Conservation (phyloP, 1,284 basidiomycete species). For the Wallemia hederae region DNA sequence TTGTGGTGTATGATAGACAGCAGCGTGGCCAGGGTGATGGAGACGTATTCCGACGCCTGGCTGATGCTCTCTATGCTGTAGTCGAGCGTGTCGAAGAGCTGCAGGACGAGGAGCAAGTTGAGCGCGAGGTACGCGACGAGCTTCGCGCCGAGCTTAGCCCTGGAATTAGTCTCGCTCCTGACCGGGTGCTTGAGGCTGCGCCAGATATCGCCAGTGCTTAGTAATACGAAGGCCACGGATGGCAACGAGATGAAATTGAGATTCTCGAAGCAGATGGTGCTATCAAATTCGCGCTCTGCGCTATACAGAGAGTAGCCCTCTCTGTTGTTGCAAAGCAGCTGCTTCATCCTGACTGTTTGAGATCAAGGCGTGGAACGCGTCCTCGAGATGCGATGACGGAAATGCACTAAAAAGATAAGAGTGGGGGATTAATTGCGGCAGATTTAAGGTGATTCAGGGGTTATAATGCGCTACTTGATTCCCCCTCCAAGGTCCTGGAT, state of each 20-base stretch:
- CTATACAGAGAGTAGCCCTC: slow-evolving; percentile 41
- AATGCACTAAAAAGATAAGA: too few relatives aligned
- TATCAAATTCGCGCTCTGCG: slow-evolving; percentile 33
- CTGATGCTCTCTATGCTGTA: slow-evolving; percentile 1
- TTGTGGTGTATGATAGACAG: slow-evolving; percentile 32
- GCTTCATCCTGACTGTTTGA: background rate
- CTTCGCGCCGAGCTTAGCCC: slow-evolving; percentile 26
- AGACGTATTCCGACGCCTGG: slow-evolving; percentile 1
- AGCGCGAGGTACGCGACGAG: slow-evolving; percentile 16
- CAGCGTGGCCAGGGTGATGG: slow-evolving; percentile 4
- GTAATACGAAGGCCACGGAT: slow-evolving; percentile 24
- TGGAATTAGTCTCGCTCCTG: slow-evolving; percentile 16
- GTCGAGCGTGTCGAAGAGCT: slow-evolving; percentile 11
- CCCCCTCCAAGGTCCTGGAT: too few relatives aligned
- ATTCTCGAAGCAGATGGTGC: slow-evolving; percentile 59
- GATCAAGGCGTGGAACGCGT: background rate
- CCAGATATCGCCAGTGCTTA: slow-evolving; percentile 17
- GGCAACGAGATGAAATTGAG: slow-evolving; percentile 29
- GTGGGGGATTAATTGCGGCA: background rate
- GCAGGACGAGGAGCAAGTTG: slow-evolving; percentile 10
- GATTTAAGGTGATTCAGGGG: too few relatives aligned
- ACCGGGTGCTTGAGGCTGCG: slow-evolving; percentile 9
- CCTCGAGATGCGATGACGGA: background rate
- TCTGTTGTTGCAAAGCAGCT: background rate
- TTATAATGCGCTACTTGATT: too few relatives aligned